Percentiles rank a stretch among this genome's conserved stretches.
These are phyloP conservation scores for Fraxinus quadrangulata DNA, from an alignment of 257 asterid species.

Conservation along the genomic window DNA sequence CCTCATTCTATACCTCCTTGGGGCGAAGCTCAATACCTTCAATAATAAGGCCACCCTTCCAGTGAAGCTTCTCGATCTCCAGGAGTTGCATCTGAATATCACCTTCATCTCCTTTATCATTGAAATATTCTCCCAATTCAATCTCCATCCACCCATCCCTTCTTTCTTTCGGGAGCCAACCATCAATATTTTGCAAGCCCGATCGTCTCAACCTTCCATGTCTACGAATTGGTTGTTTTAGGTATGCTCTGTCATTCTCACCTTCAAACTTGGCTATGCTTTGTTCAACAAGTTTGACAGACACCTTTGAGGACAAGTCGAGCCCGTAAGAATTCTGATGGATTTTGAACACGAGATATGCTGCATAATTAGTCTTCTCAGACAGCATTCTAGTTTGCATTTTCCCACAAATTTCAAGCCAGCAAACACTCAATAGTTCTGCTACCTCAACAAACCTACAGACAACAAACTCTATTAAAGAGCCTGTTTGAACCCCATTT, in stretches of 20 bases:
- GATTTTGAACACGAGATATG: constrained; percentile 31
- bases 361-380: constrained; percentile 32
- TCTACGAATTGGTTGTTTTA: constrained; percentile 1
- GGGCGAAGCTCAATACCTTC: constrained; percentile 44
- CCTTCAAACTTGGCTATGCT: neutral
- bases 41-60: constrained; percentile 19
- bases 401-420: constrained; percentile 49
- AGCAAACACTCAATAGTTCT: constrained; percentile 33
- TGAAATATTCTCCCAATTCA: constrained; percentile 35
- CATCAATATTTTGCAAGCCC: too few relatives aligned
- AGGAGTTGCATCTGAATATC: constrained; percentile 21
- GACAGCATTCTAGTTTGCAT: constrained; percentile 26
- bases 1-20: neutral
- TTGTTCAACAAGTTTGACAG: constrained; percentile 19
- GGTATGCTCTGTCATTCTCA: neutral
- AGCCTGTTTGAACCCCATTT: too few relatives aligned
- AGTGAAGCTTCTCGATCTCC: constrained; percentile 1
- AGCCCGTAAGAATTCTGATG: constrained; percentile 20
- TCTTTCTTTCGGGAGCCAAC: constrained; percentile 11
- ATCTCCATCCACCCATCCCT: constrained; percentile 38
- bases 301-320: constrained; percentile 22
- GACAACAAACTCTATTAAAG: neutral
- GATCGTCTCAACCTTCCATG: neutral
- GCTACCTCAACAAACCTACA: constrained; percentile 62
- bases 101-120: constrained; percentile 20